Evolutionary conservation across 129 eudicot species (phyloP).

Genomic region (Flaveria robusta): DNA sequence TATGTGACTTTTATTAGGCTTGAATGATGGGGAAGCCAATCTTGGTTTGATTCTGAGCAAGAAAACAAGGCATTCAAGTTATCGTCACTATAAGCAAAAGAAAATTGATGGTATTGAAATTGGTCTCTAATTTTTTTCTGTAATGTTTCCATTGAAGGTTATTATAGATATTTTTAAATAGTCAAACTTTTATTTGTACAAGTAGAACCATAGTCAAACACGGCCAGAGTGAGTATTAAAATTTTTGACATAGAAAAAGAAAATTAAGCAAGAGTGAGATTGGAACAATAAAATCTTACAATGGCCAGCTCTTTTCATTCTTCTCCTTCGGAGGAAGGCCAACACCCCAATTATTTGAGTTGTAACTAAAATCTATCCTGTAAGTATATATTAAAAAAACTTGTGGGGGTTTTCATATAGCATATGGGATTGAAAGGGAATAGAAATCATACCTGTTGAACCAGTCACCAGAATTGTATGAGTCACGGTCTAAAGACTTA

Average conservation of each 20-base stretch:
- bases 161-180: not conserved
- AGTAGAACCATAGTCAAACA: not conserved
- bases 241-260: not conserved
- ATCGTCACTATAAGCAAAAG: not conserved
- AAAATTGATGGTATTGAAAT: not conserved
- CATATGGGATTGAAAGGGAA: not conserved
- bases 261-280: not conserved
- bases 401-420: not conserved
- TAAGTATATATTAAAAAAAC: conserved; percentile 9
- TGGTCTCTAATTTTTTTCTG: not conserved
- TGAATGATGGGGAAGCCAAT: conserved; percentile 79
- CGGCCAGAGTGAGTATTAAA: not conserved
- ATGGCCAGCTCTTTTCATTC: conserved; percentile 80
- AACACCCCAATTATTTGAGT: conserved; percentile 88
- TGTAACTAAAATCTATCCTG: conserved; percentile 96
- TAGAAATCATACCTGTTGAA: conserved; percentile 62
- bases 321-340: conserved; percentile 94
- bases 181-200: not conserved
- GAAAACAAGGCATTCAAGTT: conserved; percentile 17
- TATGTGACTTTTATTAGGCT: conserved; percentile 71
- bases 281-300: conserved; percentile 53
- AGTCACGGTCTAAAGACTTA: conserved; percentile 91
- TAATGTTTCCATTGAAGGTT: not conserved
- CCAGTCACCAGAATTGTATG: conserved; percentile 92
- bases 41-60: conserved; percentile 77